Conservation (phyloP, 805 yeast genomes). For the Sungouiozyma intestinalis region DNA sequence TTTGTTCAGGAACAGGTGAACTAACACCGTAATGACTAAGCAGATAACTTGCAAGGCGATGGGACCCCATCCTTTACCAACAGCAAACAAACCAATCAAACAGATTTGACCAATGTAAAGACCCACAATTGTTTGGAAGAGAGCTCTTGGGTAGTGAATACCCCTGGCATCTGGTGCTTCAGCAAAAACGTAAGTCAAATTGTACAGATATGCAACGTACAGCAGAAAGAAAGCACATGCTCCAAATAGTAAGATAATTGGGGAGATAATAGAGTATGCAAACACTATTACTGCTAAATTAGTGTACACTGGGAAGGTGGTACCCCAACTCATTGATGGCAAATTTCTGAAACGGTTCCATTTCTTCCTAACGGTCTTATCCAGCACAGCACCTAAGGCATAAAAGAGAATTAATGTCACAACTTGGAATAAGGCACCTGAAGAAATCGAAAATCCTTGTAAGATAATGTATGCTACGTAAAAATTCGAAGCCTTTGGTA, state of each 20-base stretch:
- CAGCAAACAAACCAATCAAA: slow-evolving; percentile 74
- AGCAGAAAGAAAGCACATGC: slow-evolving; percentile 58
- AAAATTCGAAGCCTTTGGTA: slow-evolving; percentile 67
- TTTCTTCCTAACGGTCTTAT: slow-evolving; percentile 57
- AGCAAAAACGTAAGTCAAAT: slow-evolving; percentile 56
- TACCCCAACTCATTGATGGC: slow-evolving; percentile 57
- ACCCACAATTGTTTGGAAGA: slow-evolving; percentile 83
- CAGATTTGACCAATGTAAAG: slow-evolving; percentile 81
- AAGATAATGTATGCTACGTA: slow-evolving; percentile 56
- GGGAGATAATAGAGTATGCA: slow-evolving; percentile 66
- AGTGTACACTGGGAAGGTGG: slow-evolving; percentile 65
- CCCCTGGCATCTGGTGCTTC: slow-evolving; percentile 74
- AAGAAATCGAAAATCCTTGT: slow-evolving; percentile 58
- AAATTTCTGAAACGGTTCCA: slow-evolving; percentile 48
- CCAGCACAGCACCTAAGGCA: slow-evolving; percentile 45
- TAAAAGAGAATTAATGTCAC: slow-evolving; percentile 49
- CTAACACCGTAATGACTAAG: slow-evolving; percentile 53
- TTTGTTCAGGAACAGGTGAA: slow-evolving; percentile 50
- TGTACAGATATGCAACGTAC: slow-evolving; percentile 72
- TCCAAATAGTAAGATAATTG: slow-evolving; percentile 69
- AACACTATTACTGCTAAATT: slow-evolving; percentile 59
- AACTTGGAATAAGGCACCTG: slow-evolving; percentile 56
- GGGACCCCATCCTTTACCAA: slow-evolving; percentile 95
- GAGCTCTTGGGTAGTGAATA: slow-evolving; percentile 73
- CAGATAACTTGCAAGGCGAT: slow-evolving; percentile 63